These are phyloP conservation scores for Leccinum obscurum DNA, from an alignment of 768 basidiomycete genomes.

Conservation along the genomic window DNA sequence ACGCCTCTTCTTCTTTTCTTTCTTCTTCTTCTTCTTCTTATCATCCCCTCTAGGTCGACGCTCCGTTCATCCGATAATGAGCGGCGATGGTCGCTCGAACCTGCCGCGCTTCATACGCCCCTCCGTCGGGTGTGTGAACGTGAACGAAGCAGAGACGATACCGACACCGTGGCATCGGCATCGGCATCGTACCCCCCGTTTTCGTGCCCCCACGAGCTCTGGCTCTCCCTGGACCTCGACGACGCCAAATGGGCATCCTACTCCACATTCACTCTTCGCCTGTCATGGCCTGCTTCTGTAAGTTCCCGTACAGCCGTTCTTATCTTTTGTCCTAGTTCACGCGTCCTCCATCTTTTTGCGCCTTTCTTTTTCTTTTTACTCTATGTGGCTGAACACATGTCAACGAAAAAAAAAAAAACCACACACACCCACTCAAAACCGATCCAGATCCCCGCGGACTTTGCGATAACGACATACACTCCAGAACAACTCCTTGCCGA, in stretches of 20 bases:
- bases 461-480: slow-evolving; percentile 41
- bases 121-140: slow-evolving; percentile 39
- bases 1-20: neutral
- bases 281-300: slow-evolving; percentile 60
- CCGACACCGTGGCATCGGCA: neutral
- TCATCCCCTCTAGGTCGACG: slow-evolving; percentile 38
- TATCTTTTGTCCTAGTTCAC: neutral
- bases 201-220: slow-evolving; percentile 45
- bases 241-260: slow-evolving; percentile 40
- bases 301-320: slow-evolving; percentile 24
- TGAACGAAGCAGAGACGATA: neutral
- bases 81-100: slow-evolving; percentile 39
- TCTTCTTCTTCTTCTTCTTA: neutral
- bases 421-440: neutral
- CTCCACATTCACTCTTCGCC: slow-evolving; percentile 48
- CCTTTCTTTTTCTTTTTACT: neutral
- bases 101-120: slow-evolving; percentile 42
- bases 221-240: slow-evolving; percentile 49
- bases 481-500: slow-evolving; percentile 31
- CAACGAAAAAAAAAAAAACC: neutral
- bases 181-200: slow-evolving; percentile 7
- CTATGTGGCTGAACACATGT: neutral
- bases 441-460: slow-evolving; percentile 46
- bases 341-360: neutral
- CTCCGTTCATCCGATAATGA: slow-evolving; percentile 36